phyloP scores from a whole-genome alignment of 2,329 filamentous ascomycete species.

The Stagonosporopsis rhizophila region DNA sequence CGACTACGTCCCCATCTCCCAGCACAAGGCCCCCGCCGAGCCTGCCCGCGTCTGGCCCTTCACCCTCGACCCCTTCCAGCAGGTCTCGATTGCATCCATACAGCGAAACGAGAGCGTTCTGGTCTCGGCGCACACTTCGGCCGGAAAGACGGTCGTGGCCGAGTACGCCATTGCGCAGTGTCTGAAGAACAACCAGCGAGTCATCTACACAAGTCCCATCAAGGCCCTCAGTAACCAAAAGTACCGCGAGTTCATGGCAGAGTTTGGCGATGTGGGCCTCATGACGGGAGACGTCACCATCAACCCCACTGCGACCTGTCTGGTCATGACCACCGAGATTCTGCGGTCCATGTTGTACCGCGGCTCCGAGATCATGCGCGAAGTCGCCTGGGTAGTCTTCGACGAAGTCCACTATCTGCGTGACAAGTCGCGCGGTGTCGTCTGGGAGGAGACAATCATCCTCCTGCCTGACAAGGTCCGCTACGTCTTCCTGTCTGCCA shows the following conservation, averaged over 20 bases:
- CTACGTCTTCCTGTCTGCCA: conserved; percentile 97
- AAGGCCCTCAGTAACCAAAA: conserved; percentile 99
- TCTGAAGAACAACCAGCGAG: conserved; percentile 94
- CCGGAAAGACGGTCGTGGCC: conserved; percentile 96
- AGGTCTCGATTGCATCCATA: conserved; percentile 91
- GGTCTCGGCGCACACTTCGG: conserved; percentile 96
- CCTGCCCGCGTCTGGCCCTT: conserved; percentile 88
- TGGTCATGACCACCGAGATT: conserved; percentile 99
- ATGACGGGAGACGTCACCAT: conserved; percentile 99
- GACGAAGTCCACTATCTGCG: conserved; percentile 99
- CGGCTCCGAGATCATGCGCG: conserved; percentile 98
- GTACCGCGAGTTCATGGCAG: conserved; percentile 92
- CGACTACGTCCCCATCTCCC: conserved; percentile 91
- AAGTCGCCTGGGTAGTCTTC: conserved; percentile 98
- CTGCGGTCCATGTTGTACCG: conserved; percentile 97
- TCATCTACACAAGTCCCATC: conserved; percentile 99
- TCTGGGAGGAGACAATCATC: conserved; percentile 99
- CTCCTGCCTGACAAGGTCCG: conserved; percentile 96
- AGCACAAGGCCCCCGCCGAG: conserved; percentile 87
- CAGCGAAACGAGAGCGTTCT: conserved; percentile 95
- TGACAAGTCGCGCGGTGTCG: conserved; percentile 91
- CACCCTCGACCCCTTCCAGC: conserved; percentile 96
- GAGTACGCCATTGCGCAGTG: conserved; percentile 99
- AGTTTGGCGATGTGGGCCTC: conserved; percentile 95
- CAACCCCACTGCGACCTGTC: conserved; percentile 95